phyloP scores from a whole-genome alignment of 805 yeast species.

The Blastobotrys parvus region DNA sequence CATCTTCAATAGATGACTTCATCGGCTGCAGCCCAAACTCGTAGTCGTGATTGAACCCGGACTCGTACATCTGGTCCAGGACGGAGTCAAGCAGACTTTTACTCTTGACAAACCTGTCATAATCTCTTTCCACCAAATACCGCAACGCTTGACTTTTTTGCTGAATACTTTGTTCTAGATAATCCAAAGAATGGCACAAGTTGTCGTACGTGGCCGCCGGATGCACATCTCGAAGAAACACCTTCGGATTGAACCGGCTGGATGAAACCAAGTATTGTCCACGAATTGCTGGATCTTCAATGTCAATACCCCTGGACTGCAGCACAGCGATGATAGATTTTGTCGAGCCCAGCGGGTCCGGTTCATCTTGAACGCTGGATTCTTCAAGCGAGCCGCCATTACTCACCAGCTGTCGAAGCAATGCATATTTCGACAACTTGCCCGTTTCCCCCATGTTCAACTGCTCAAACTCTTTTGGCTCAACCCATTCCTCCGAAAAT shows the following conservation, averaged over 20 bases:
- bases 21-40: constrained; percentile 31
- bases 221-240: constrained; percentile 49
- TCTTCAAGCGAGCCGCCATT: background rate
- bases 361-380: constrained; percentile 25
- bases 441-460: constrained; percentile 3
- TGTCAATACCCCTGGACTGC: constrained; percentile 33
- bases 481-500: constrained; percentile 17
- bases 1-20: constrained; percentile 33
- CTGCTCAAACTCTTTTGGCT: constrained; percentile 6
- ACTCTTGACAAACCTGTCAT: constrained; percentile 53
- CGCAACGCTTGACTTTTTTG: constrained; percentile 44
- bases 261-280: constrained; percentile 46
- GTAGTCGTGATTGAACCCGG: constrained; percentile 26
- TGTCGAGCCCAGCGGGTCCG: constrained; percentile 53
- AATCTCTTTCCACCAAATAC: constrained; percentile 48
- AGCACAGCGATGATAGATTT: constrained; percentile 37
- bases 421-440: constrained; percentile 16
- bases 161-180: constrained; percentile 41
- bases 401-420: constrained; percentile 12
- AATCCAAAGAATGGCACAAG: constrained; percentile 39
- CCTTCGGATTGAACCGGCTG: constrained; percentile 49
- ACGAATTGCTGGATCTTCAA: constrained; percentile 30
- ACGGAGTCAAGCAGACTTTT: constrained; percentile 58
- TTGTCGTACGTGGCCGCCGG: constrained; percentile 45
- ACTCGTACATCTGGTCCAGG: constrained; percentile 41